These are phyloP conservation scores for Aristolochia californica DNA, from an alignment of 164 flowering plant species.

Conservation along the genomic window DNA sequence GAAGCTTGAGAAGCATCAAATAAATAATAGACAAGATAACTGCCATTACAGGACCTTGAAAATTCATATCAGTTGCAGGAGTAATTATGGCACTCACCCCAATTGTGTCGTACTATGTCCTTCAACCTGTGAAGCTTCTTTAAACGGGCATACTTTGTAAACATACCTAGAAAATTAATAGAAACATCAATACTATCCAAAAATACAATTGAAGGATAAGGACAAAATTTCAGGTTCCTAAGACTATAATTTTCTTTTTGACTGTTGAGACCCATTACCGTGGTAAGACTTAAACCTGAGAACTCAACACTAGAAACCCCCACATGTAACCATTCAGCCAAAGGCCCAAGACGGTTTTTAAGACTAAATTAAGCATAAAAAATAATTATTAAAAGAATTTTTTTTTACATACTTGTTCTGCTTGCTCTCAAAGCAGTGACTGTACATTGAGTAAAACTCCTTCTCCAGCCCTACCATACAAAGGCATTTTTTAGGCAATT, in stretches of 20 bases:
- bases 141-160: constrained; percentile 90
- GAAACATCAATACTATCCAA: not conserved
- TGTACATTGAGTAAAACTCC: constrained; percentile 87
- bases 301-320: too few relatives aligned
- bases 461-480: constrained; percentile 59
- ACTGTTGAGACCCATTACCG: too few relatives aligned
- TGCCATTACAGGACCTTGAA: too few relatives aligned
- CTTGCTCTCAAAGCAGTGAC: constrained; percentile 80
- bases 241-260: too few relatives aligned
- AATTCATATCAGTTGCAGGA: too few relatives aligned
- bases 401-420: constrained; percentile 56
- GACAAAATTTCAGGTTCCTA: not conserved
- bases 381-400: constrained; percentile 1
- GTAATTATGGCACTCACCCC: constrained; percentile 44
- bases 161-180: constrained; percentile 50
- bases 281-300: too few relatives aligned
- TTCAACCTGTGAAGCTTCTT: constrained; percentile 89
- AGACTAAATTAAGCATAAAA: not conserved
- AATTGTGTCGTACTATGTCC: constrained; percentile 66
- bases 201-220: not conserved
- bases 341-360: too few relatives aligned
- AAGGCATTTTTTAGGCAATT: not conserved
- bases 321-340: too few relatives aligned
- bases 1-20: too few relatives aligned
- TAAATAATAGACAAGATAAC: not conserved